Conservation (phyloP, 2,329 filamentous ascomycete species). For the Ampelomyces quisqualis region DNA sequence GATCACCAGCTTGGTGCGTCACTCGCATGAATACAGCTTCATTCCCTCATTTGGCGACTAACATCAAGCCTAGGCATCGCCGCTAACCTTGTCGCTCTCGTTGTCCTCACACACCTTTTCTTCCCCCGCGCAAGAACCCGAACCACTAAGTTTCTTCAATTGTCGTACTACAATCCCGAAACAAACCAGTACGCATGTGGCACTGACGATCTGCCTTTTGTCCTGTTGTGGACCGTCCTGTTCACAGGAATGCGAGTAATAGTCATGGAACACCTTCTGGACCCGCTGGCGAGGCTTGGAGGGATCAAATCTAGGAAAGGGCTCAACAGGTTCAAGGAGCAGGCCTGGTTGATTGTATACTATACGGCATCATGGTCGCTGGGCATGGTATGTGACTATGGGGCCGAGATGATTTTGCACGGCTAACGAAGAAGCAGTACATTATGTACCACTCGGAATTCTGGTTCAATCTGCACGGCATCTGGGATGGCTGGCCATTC, state of each 20-base stretch:
- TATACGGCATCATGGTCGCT: constrained; percentile 78
- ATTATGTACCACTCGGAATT: constrained; percentile 76
- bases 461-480: constrained; percentile 70
- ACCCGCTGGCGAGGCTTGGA: constrained; percentile 69
- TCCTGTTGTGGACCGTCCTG: constrained; percentile 75
- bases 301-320: constrained; percentile 78
- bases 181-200: constrained; percentile 74
- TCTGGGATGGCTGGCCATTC: constrained; percentile 85
- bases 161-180: constrained; percentile 75
- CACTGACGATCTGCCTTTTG: constrained; percentile 74
- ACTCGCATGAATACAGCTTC: too few relatives aligned
- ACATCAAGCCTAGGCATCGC: constrained; percentile 64
- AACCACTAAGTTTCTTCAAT: constrained; percentile 83
- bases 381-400: constrained; percentile 65
- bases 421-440: constrained; percentile 59
- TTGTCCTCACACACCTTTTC: constrained; percentile 77
- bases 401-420: neutral
- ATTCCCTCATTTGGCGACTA: constrained; percentile 7
- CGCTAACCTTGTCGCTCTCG: constrained; percentile 78
- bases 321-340: constrained; percentile 83
- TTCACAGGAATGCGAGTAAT: constrained; percentile 85
- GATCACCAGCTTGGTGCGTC: constrained; percentile 78
- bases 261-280: constrained; percentile 82
- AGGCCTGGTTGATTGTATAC: constrained; percentile 88
- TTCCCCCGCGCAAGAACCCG: constrained; percentile 77